Evolutionary conservation across 2,329 filamentous ascomycete genomes (phyloP).

Genomic region (Aureobasidium lini): DNA sequence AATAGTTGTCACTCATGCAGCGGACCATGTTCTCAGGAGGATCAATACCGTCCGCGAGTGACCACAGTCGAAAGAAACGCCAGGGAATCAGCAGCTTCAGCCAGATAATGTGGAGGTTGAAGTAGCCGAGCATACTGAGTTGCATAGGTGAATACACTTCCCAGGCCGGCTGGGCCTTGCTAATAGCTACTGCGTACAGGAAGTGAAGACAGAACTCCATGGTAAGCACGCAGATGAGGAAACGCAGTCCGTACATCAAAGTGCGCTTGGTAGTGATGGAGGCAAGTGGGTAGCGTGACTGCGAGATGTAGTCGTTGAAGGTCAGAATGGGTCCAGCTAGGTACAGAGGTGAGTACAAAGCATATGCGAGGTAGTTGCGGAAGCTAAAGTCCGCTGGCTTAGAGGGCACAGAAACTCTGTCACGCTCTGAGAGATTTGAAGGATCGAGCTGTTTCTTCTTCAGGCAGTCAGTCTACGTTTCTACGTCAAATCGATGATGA

Average conservation of each 20-base stretch:
- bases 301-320: conserved; percentile 96
- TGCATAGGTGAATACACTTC: conserved; percentile 75
- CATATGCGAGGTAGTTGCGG: conserved; percentile 82
- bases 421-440: conserved; percentile 75
- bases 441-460: conserved; percentile 99
- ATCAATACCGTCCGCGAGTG: conserved; percentile 81
- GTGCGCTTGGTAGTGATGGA: conserved; percentile 61
- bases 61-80: conserved; percentile 98
- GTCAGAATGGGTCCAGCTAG: conserved; percentile 88
- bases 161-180: conserved; percentile 74
- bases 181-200: conserved; percentile 89
- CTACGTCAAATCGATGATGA: not conserved
- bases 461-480: conserved; percentile 50
- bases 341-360: conserved; percentile 88
- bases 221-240: conserved; percentile 67
- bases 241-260: conserved; percentile 73
- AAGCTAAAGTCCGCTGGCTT: conserved; percentile 64
- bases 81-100: conserved; percentile 92
- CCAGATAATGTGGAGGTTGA: conserved; percentile 97
- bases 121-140: conserved; percentile 82
- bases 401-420: conserved; percentile 73
- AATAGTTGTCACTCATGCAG: conserved; percentile 93
- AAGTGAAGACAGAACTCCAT: conserved; percentile 93
- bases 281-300: conserved; percentile 64
- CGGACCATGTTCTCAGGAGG: conserved; percentile 97